A percentile compares a stretch with the other conserved stretches of the same genome.
phyloP scores from a whole-genome alignment of 768 basidiomycete species.

The Boletus sp. region DNA sequence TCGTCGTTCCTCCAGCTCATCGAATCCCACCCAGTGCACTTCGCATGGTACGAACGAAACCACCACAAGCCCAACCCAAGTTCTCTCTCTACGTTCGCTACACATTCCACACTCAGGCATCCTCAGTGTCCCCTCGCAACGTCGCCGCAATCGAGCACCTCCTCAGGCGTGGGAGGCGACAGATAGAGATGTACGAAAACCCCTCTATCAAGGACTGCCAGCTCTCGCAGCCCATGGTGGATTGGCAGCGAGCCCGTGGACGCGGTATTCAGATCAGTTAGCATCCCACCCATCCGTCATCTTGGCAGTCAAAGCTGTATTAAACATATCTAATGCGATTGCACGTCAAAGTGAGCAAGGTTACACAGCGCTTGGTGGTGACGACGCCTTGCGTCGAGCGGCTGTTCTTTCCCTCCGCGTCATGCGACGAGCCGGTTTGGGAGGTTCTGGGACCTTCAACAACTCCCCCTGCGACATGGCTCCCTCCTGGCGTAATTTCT shows the following conservation, averaged over 20 bases:
- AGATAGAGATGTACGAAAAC: conserved; percentile 69
- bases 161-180: conserved; percentile 62
- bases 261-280: conserved; percentile 9
- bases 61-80: conserved; percentile 52
- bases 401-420: conserved; percentile 20
- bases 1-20: conserved; percentile 3
- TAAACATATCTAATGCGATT: conserved; percentile 11
- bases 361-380: conserved; percentile 5
- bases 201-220: conserved; percentile 68
- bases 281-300: conserved; percentile 1
- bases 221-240: conserved; percentile 66
- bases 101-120: conserved; percentile 63
- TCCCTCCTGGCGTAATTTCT: conserved; percentile 32
- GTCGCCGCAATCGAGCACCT: conserved; percentile 72
- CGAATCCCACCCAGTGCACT: conserved; percentile 52
- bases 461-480: conserved; percentile 17
- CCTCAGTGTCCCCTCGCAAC: conserved; percentile 58
- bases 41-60: conserved; percentile 71
- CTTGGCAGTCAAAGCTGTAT: not conserved
- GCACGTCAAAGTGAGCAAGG: not conserved
- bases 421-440: conserved; percentile 12
- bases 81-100: conserved; percentile 69
- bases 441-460: conserved; percentile 12
- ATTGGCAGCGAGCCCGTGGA: conserved; percentile 49
- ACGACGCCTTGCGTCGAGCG: conserved; percentile 12